phyloP scores from a whole-genome alignment of 768 basidiomycete species.

The Phlebiopsis flavidoalba region DNA sequence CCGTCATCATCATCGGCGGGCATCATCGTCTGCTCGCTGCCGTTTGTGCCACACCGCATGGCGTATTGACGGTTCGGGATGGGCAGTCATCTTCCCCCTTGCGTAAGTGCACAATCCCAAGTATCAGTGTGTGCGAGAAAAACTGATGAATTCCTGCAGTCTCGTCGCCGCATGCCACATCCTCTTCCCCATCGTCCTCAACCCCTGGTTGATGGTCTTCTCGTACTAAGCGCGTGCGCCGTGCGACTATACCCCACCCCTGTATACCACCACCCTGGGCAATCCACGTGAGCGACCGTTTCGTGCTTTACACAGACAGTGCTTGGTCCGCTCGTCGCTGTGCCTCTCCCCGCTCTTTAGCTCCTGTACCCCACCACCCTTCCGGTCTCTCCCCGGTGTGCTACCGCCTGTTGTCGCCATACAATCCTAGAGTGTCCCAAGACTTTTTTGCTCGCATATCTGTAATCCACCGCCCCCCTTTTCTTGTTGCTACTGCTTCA shows the following conservation, averaged over 20 bases:
- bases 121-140: background rate
- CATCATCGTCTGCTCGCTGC: slow-evolving; percentile 49
- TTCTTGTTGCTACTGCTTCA: background rate
- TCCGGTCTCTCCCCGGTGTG: slow-evolving; percentile 4
- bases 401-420: background rate
- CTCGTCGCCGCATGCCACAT: slow-evolving; percentile 63
- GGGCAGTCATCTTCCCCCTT: slow-evolving; percentile 77
- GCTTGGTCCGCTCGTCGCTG: background rate
- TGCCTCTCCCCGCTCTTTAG: background rate
- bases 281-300: background rate
- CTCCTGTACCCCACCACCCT: background rate
- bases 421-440: background rate
- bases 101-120: slow-evolving; percentile 40
- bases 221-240: slow-evolving; percentile 34
- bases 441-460: background rate
- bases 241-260: slow-evolving; percentile 2
- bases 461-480: too few relatives aligned
- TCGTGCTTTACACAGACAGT: background rate
- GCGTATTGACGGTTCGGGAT: slow-evolving; percentile 53
- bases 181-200: slow-evolving; percentile 81
- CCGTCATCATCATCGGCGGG: slow-evolving; percentile 45
- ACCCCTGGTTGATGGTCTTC: slow-evolving; percentile 88
- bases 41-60: slow-evolving; percentile 60
- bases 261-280: slow-evolving; percentile 9
- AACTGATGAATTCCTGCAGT: slow-evolving; percentile 24